phyloP scores from a whole-genome alignment of 1,139 yeast species.

The Hansenula sp. region DNA sequence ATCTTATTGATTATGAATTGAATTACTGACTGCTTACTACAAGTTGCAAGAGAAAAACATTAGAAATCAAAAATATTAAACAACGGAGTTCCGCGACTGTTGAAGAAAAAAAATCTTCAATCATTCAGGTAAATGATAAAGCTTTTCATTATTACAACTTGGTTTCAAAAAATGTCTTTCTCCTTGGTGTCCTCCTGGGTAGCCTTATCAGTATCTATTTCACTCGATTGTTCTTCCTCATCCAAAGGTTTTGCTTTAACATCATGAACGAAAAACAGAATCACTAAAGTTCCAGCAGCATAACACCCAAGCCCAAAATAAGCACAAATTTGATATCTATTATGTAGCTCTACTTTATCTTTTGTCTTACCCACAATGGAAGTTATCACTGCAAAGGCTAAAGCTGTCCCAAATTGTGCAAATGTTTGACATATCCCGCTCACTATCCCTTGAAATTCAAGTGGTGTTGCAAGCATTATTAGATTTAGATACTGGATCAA shows the following conservation, averaged over 20 bases:
- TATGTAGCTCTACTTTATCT: neutral
- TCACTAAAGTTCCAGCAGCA: neutral
- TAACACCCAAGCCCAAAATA: constrained; percentile 1
- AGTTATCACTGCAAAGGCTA: constrained; percentile 24
- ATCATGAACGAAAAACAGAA: neutral
- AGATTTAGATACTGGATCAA: constrained; percentile 11
- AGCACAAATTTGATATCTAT: neutral
- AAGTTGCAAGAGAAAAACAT: too few relatives aligned
- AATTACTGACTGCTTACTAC: too few relatives aligned
- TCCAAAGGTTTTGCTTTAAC: constrained; percentile 21
- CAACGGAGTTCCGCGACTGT: too few relatives aligned
- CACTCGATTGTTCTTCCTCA: too few relatives aligned
- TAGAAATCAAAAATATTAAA: too few relatives aligned
- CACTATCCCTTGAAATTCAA: constrained; percentile 27
- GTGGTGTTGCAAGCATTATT: constrained; percentile 26
- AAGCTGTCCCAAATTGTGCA: constrained; percentile 22
- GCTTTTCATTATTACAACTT: too few relatives aligned
- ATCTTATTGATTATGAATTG: too few relatives aligned
- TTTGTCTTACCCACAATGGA: constrained; percentile 21
- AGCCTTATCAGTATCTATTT: too few relatives aligned
- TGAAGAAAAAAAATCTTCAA: too few relatives aligned
- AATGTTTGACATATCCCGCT: constrained; percentile 26
- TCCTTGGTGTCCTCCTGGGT: too few relatives aligned
- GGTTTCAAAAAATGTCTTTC: too few relatives aligned
- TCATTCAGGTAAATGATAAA: too few relatives aligned